Evolutionary conservation across 805 yeast species (phyloP).

Genomic region (Cyberlindnera samutprakarnensis): DNA sequence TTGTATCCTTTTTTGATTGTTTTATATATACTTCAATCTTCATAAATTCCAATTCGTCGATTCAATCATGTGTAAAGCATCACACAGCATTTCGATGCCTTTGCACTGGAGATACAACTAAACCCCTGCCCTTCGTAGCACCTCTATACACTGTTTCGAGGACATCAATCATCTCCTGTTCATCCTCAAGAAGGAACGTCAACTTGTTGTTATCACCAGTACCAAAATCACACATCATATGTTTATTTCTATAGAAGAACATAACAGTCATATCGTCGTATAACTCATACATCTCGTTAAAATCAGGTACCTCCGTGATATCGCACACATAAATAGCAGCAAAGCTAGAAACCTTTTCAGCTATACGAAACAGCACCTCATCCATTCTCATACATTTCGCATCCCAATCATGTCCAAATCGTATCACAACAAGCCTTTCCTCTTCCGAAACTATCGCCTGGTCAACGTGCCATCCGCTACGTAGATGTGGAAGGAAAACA

Average conservation of each 20-base stretch:
- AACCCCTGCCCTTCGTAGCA: conserved; percentile 86
- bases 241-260: conserved; percentile 90
- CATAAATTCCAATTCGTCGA: too few relatives aligned
- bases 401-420: conserved; percentile 80
- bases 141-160: conserved; percentile 87
- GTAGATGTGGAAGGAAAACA: conserved; percentile 72
- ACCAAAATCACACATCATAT: conserved; percentile 98
- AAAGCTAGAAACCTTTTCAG: conserved; percentile 80
- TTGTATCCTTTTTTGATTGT: neutral
- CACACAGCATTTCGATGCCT: conserved; percentile 13
- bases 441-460: conserved; percentile 87
- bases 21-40: too few relatives aligned
- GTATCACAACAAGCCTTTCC: conserved; percentile 75
- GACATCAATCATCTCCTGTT: conserved; percentile 87
- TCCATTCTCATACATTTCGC: conserved; percentile 86
- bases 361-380: conserved; percentile 68
- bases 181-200: conserved; percentile 69
- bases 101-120: conserved; percentile 68
- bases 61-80: too few relatives aligned
- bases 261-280: conserved; percentile 87
- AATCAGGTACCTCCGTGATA: conserved; percentile 83
- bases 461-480: conserved; percentile 91
- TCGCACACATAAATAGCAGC: conserved; percentile 87
- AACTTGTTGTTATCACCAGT: conserved; percentile 96
- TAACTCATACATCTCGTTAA: conserved; percentile 81